Conservation (phyloP, 2,329 filamentous ascomycete genomes). For the Fusarium temperatum region DNA sequence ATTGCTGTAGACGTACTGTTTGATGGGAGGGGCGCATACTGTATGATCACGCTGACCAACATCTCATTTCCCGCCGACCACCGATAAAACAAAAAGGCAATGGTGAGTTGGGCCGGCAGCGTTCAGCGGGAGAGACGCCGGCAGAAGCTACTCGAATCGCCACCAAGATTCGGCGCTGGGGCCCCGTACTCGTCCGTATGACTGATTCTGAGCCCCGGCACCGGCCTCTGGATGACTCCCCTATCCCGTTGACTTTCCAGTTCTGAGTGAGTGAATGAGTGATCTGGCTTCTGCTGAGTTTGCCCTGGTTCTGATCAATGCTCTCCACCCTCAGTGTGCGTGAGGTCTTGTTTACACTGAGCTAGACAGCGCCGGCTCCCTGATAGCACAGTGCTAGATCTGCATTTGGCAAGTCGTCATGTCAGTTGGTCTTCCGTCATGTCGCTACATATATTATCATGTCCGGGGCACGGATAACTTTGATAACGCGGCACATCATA, state of each 20-base stretch:
- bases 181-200: conserved; percentile 33
- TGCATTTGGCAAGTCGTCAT: conserved; percentile 33
- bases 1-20: conserved; percentile 18
- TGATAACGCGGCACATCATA: conserved; percentile 11
- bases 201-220: conserved; percentile 29
- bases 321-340: conserved; percentile 26
- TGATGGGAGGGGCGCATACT: conserved; percentile 8
- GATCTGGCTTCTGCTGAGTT: conserved; percentile 1
- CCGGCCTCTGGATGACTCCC: conserved; percentile 34
- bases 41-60: conserved; percentile 42
- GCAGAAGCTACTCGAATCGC: conserved; percentile 39
- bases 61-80: conserved; percentile 41
- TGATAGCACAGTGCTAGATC: conserved; percentile 28
- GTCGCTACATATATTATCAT: background rate
- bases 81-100: background rate
- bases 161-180: conserved; percentile 28
- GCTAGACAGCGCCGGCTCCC: background rate
- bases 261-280: background rate
- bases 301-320: conserved; percentile 3
- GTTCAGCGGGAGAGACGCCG: conserved; percentile 3
- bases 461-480: conserved; percentile 6
- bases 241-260: conserved; percentile 2
- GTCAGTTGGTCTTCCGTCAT: conserved; percentile 32
- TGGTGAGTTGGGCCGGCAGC: conserved; percentile 7
- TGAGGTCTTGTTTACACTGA: conserved; percentile 18